Evolutionary conservation across 1,284 basidiomycete species (phyloP).

Genomic region (Earliella scabrosa): DNA sequence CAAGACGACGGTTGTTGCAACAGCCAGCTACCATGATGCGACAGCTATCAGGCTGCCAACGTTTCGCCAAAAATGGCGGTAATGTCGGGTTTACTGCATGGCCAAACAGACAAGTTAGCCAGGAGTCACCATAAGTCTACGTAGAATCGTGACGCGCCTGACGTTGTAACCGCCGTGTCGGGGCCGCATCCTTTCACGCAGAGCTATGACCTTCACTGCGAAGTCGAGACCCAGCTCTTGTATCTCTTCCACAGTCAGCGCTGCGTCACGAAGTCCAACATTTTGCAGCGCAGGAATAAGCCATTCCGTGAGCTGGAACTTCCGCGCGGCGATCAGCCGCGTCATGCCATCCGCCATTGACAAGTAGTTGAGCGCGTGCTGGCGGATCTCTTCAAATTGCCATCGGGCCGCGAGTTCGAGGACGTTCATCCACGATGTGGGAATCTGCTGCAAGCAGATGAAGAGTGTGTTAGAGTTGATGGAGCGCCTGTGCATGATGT

Average conservation of each 20-base stretch:
- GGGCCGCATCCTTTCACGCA: neutral
- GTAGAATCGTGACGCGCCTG: too few species aligned
- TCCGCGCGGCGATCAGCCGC: neutral
- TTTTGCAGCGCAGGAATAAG: neutral
- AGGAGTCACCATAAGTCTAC: too few species aligned
- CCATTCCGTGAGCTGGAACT: neutral
- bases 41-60: too few species aligned
- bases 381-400: neutral
- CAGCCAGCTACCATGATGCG: too few species aligned
- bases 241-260: neutral
- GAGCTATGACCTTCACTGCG: neutral
- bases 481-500: neutral
- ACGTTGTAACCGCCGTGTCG: too few species aligned
- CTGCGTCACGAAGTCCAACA: neutral
- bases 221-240: neutral
- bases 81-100: too few species aligned
- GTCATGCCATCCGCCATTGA: neutral
- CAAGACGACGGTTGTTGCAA: too few species aligned
- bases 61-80: too few species aligned
- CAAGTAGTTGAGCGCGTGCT: neutral
- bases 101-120: too few species aligned
- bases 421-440: neutral
- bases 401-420: constrained; percentile 2
- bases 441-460: too few species aligned
- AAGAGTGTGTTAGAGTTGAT: too few species aligned